Percentiles rank a stretch among this genome's conserved stretches.
Evolutionary conservation across 306 rosid species (phyloP).

Genomic region (Vicia villosa): DNA sequence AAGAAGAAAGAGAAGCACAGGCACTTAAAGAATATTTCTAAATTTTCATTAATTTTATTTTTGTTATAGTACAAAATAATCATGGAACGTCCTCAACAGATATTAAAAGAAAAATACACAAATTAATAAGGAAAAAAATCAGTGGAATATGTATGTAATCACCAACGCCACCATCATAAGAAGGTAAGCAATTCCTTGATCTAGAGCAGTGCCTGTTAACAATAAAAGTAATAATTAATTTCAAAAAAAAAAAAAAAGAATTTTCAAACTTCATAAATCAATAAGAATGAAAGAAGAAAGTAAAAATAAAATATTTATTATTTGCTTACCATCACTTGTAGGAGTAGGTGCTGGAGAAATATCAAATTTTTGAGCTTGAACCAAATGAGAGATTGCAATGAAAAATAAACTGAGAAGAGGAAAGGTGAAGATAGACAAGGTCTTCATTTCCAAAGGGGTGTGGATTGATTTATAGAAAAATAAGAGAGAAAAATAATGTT

Average conservation of each 20-base stretch:
- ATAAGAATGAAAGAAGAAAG: background rate
- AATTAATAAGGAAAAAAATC: background rate
- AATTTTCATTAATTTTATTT: background rate
- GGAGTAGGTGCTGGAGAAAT: constrained; percentile 55
- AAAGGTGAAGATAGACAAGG: constrained; percentile 31
- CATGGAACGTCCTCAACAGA: background rate
- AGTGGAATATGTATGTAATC: background rate
- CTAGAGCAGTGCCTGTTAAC: background rate
- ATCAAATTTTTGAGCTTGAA: constrained; percentile 48
- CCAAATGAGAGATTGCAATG: constrained; percentile 40
- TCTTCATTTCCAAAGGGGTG: constrained; percentile 36
- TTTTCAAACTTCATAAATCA: background rate
- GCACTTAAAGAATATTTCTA: background rate
- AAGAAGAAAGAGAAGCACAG: background rate
- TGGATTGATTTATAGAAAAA: background rate
- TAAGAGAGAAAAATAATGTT: background rate
- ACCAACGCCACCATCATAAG: constrained; percentile 5
- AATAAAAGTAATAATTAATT: background rate
- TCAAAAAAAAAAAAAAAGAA: background rate
- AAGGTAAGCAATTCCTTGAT: constrained; percentile 13
- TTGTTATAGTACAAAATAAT: too few species aligned
- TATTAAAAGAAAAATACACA: background rate
- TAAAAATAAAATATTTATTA: background rate
- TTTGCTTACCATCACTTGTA: background rate
- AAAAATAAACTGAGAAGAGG: constrained; percentile 48